Evolutionary conservation across 169 alveolate species (phyloP).

Genomic region (Plasmodium cynomolgi): DNA sequence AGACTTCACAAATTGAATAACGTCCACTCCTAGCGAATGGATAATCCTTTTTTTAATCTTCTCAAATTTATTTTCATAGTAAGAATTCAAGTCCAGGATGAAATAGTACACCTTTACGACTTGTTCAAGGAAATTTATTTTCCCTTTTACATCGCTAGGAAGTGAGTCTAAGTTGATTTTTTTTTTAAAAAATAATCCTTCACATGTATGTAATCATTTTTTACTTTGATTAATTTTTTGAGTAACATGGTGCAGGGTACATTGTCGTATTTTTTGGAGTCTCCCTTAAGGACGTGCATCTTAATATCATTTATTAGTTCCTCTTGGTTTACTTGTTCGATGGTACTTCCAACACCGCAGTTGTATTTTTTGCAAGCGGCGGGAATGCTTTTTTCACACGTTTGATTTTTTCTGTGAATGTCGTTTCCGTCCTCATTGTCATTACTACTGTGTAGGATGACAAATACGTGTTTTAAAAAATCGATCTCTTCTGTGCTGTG

Average conservation of each 20-base stretch:
- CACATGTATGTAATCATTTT: constrained; percentile 63
- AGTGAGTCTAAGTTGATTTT: constrained; percentile 7
- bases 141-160: background rate
- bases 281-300: background rate
- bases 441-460: constrained; percentile 7
- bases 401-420: background rate
- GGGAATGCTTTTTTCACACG: background rate
- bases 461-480: constrained; percentile 7
- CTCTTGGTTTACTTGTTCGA: constrained; percentile 16
- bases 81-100: constrained; percentile 27
- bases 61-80: constrained; percentile 65
- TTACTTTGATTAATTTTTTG: constrained; percentile 64
- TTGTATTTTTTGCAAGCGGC: background rate
- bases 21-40: constrained; percentile 15
- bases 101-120: constrained; percentile 29
- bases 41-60: constrained; percentile 31
- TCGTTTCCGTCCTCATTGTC: background rate
- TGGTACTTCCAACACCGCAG: background rate
- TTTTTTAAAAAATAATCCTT: constrained; percentile 58
- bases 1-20: constrained; percentile 14
- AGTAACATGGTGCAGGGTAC: constrained; percentile 11
- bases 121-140: constrained; percentile 24
- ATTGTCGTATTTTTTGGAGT: constrained; percentile 15
- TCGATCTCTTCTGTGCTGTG: background rate
- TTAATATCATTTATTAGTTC: constrained; percentile 17